These are phyloP conservation scores for Oryza punctata DNA, from an alignment of 176 grass and related monocot species.

Conservation along the genomic window DNA sequence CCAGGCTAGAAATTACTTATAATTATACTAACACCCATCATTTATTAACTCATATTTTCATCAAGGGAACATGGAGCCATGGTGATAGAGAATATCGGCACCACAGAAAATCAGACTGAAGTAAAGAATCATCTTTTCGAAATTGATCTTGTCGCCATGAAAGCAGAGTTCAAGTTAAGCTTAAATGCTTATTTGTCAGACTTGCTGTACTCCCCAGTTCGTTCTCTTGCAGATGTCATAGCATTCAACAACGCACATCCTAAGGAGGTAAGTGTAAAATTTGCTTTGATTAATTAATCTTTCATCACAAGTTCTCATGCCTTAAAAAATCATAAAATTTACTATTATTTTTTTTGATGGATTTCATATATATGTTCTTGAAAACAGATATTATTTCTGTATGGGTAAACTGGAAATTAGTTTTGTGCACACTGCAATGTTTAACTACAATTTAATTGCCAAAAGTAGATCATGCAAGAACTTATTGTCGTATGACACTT, in stretches of 20 bases:
- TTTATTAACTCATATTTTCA: too few species aligned
- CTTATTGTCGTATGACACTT: too few species aligned
- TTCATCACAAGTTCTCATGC: not conserved
- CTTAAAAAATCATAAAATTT: not conserved
- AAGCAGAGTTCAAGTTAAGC: conserved; percentile 61
- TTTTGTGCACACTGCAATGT: too few species aligned
- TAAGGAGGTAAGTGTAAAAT: conserved; percentile 27
- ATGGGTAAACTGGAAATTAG: too few species aligned
- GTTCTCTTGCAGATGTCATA: conserved; percentile 53
- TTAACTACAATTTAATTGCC: too few species aligned
- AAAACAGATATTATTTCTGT: too few species aligned
- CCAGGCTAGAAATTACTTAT: not conserved
- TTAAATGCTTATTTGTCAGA: conserved; percentile 51
- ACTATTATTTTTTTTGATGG: not conserved
- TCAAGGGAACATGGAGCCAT: too few species aligned
- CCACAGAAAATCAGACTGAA: too few species aligned
- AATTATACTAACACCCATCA: not conserved
- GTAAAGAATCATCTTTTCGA: too few species aligned
- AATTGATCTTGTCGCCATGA: not conserved
- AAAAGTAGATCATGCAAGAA: too few species aligned
- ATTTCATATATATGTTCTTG: not conserved
- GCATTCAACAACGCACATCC: conserved; percentile 53
- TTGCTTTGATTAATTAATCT: not conserved
- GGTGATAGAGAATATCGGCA: too few species aligned
- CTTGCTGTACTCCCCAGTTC: conserved; percentile 50